Evolutionary conservation across 1,139 yeast species (phyloP).

Genomic region (Ogataea hybrid): DNA sequence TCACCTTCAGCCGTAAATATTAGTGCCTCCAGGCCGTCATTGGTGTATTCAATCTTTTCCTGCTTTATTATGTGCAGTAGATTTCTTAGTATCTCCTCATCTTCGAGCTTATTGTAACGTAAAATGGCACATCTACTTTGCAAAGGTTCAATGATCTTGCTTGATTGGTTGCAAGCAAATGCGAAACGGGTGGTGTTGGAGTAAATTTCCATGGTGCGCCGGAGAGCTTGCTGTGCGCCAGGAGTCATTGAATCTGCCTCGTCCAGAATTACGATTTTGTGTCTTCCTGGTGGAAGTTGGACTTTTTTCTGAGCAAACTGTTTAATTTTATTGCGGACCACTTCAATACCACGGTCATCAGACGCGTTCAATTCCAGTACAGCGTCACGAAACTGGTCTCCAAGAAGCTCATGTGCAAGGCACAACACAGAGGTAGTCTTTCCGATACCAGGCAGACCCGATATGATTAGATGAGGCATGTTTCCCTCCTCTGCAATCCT

Average conservation of each 20-base stretch:
- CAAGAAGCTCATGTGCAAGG: slow-evolving; percentile 80
- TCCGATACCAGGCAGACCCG: slow-evolving; percentile 96
- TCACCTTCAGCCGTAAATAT: slow-evolving; percentile 98
- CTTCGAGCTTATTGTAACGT: slow-evolving; percentile 76
- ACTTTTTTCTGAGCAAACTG: slow-evolving; percentile 94
- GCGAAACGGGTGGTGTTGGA: slow-evolving; percentile 95
- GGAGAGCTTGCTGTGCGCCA: slow-evolving; percentile 95
- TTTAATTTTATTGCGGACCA: slow-evolving; percentile 88
- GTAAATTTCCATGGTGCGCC: slow-evolving; percentile 96
- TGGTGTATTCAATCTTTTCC: slow-evolving; percentile 76
- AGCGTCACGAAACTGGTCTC: slow-evolving; percentile 73
- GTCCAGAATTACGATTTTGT: slow-evolving; percentile 86
- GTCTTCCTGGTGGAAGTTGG: slow-evolving; percentile 69
- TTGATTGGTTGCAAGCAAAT: slow-evolving; percentile 93
- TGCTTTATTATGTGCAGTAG: slow-evolving; percentile 66
- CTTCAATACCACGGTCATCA: slow-evolving; percentile 95
- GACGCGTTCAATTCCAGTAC: slow-evolving; percentile 93
- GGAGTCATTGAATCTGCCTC: slow-evolving; percentile 99
- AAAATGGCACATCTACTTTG: slow-evolving; percentile 96
- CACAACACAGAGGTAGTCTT: slow-evolving; percentile 94
- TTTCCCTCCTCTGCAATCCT: slow-evolving; percentile 90
- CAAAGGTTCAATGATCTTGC: slow-evolving; percentile 92
- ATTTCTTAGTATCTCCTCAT: slow-evolving; percentile 80
- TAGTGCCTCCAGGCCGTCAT: slow-evolving; percentile 90
- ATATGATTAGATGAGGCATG: slow-evolving; percentile 93